These are phyloP conservation scores for Earliella scabrosa DNA, from an alignment of 1,284 basidiomycete genomes.

Conservation along the genomic window DNA sequence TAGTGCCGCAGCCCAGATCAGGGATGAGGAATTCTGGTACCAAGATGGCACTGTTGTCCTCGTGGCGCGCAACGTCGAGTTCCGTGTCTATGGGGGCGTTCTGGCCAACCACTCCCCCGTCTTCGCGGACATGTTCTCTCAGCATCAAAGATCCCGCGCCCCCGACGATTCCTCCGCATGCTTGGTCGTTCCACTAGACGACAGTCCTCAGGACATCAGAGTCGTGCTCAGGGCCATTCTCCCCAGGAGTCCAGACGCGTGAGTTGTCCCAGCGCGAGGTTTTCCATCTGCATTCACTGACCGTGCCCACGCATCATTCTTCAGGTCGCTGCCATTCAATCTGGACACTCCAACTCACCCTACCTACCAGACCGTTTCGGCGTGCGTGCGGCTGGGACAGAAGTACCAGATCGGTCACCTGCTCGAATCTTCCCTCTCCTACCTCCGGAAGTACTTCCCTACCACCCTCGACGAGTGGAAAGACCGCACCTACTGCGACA, in stretches of 20 bases:
- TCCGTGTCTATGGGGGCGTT: constrained; percentile 23
- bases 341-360: background rate
- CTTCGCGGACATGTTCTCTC: constrained; percentile 25
- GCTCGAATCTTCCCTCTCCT: background rate
- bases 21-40: constrained; percentile 16
- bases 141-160: no score
- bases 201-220: no score
- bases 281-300: no score
- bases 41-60: constrained; percentile 27
- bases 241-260: no score
- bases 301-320: no score
- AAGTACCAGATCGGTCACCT: constrained; percentile 2
- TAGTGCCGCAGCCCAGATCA: no score
- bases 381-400: constrained; percentile 1
- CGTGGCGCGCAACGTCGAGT: constrained; percentile 9
- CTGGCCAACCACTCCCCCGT: constrained; percentile 21
- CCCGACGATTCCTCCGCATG: background rate
- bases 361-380: background rate
- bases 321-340: no score
- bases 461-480: background rate
- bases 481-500: background rate
- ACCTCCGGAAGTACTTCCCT: background rate
- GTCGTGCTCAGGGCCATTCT: no score
- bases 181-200: no score
- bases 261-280: no score